Evolutionary conservation across 164 flowering plant genomes (phyloP), one percentile per base, ranked within the genome.

Genomic region (Paratinospora sagittata): DNA sequence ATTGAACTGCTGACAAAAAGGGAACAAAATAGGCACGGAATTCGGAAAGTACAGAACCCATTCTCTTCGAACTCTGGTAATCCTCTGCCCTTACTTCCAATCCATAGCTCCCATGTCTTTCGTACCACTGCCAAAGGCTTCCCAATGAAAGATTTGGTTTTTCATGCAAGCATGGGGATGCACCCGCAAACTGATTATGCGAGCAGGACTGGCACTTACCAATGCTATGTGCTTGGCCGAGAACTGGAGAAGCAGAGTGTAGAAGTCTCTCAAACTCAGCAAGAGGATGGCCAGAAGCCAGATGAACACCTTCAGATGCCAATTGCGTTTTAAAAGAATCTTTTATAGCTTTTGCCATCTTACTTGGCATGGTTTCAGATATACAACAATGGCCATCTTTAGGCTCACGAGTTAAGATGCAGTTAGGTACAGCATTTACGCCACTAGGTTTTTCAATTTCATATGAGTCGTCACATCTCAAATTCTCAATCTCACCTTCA

Each of bases 41-140:
- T 14, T 67, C 69, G 30, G 65, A 73, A 16, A 58, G 68, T 23
- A 70, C 77, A 81, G 65, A 66, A 19, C 86, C 85, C 67, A 75
- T 55, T 76, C 83, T 77, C 72, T 75, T 81, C 17, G 74, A 37
- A 60, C 73, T 77, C 60, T 49, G 75, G 72, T 19, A 73, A 65
- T 83, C 89, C 65, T 82, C 81, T 16, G 75, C 84, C 77, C 70
- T 83, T 27, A 91, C 83, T 85, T 88, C 88, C 73, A 91, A 71
- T 1, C 97, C 97, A 74, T 82, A 91, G 73, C 81, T 81, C 61
- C 91, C 89, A 68, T 78, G 87, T 74, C 81, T 81, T 72, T 91
- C 92, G 76, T 89, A 91, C 93, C 97, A 91, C 68, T 84, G 71
- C 97, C 97, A 91, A 70, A 91, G 70, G 75, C 78, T 75, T 68